These are phyloP conservation scores for Craspedostauros australis DNA, from an alignment of 108 stramenopile genomes.

Conservation along the genomic window DNA sequence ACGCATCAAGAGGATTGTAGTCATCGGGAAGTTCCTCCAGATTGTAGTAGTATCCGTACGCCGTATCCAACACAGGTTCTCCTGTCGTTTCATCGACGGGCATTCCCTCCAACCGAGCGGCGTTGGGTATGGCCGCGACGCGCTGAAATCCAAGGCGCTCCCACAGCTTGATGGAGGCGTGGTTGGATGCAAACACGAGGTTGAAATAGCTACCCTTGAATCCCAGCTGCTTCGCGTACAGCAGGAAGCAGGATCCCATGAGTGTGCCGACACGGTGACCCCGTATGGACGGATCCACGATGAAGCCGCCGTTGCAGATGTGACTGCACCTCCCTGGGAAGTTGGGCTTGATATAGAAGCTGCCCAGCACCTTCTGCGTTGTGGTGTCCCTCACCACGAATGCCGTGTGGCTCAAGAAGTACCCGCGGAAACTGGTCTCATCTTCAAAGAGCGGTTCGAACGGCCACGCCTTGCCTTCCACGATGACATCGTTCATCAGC, in stretches of 20 bases:
- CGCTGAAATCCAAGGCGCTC: slow-evolving; percentile 52
- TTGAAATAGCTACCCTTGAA: slow-evolving; percentile 56
- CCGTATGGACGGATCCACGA: slow-evolving; percentile 38
- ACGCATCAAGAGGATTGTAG: no score
- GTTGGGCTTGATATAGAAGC: slow-evolving; percentile 61
- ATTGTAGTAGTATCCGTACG: slow-evolving; percentile 51
- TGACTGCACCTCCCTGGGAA: slow-evolving; percentile 56
- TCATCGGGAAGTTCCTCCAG: slow-evolving; percentile 37
- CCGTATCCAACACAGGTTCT: slow-evolving; percentile 57
- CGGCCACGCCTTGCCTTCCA: slow-evolving; percentile 49
- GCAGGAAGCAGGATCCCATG: slow-evolving; percentile 47
- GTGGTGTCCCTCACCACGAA: slow-evolving; percentile 36
- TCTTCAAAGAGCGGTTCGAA: slow-evolving; percentile 42
- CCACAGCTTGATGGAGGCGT: slow-evolving; percentile 36
- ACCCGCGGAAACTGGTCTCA: slow-evolving; percentile 32
- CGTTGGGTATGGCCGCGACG: slow-evolving; percentile 42
- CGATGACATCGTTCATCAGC: slow-evolving; percentile 51
- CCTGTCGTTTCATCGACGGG: slow-evolving; percentile 23
- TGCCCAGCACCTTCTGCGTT: slow-evolving; percentile 38
- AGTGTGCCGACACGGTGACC: slow-evolving; percentile 36
- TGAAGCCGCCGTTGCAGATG: slow-evolving; percentile 54
- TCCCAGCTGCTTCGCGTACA: slow-evolving; percentile 40
- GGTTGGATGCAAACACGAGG: slow-evolving; percentile 50
- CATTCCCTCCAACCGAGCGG: slow-evolving; percentile 43
- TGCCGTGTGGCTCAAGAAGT: slow-evolving; percentile 47